Evolutionary conservation across 2,329 filamentous ascomycete genomes (phyloP), one percentile per base, ranked within the genome.

Genomic region (Fusarium haematococcum): DNA sequence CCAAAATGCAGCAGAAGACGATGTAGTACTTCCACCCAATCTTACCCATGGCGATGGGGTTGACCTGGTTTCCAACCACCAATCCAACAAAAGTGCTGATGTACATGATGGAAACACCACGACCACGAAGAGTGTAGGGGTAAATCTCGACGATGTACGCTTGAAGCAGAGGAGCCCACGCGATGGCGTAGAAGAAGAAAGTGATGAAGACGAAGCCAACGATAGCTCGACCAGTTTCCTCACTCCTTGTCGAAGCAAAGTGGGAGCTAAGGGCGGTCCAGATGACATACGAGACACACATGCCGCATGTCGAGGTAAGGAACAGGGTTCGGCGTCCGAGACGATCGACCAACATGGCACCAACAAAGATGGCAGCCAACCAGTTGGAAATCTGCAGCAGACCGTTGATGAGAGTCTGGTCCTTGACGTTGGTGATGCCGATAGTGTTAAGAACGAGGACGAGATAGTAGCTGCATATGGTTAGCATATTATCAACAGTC

Each of bases 21-120:
- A 82, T 80, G 54, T 84, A 86, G 67, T 85, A 85, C 57, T 79
- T 83, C 83, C 84, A 86, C 0, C 70, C 76, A 13, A 86, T 81
- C 0, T 69, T 77, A 2, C 77, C 69, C 61, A 86, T 80, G 0
- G 82, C 84, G 6, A 86, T 81, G 0, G 84, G 85, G 58, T 84
- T 85, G 54, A 84, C 81, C 50, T 83, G 83, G 66, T 83, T 83
- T 23, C 82, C 83, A 50, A 85, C 81, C 1, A 77, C 80, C 14
- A 81, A 48, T 5, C 63, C 67, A 0, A 70, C 57, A 14, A 75
- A 77, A 1, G 71, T 77, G 6, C 71, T 65, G 32, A 78, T 27
- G 16, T 78, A 74, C 70, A 77, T 76, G 7, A 66, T 10, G 0
- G 76, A 76, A 10, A 78, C 65, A 9, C 75, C 76, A 1, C 73